Base-by-base conservation (phyloP, 2,329 filamentous ascomycete species). In the Microsporum audouinii region DNA sequence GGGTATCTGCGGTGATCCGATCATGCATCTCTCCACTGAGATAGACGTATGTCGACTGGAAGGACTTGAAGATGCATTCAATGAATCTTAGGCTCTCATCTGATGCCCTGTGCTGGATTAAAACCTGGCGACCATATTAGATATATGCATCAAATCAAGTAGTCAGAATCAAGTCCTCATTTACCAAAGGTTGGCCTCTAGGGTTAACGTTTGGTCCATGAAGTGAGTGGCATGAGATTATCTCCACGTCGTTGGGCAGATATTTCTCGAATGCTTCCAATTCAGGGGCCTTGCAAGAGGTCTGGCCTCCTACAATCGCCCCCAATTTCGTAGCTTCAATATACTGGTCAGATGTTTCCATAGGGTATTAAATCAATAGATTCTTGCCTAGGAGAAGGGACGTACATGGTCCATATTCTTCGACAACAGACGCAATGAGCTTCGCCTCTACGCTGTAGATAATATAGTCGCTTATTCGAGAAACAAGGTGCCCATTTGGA, bases 381-480 rank as follows among this genome's bases (percentile, higher is more conserved):
- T 27, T 43, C 39, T 43, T 57, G 17, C 14, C 23, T 43, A 14
- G 55, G 60, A 64, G 51, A 23, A 75, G 39, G 33, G 60, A 59
- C 87, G 79, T 90, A 96, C 91, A 96, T 68, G 92, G 92, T 65
- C 91, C 94, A 75, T 90, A 99, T 69, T 87, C 80, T 65, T 87
- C 87, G 70, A 96, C 94, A 68, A 96, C 89, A 67, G 82, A 83
- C 72, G 90, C 88, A 74, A 99, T 95, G 66, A 87, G 84, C 69
- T 91, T 90, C 64, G 94, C 94, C 77, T 97, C 92, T 75, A 99
- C 94, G 76, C 88, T 95, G 82, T 99, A 99, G 73, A 99, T 91
- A 77, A 96, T 96, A 76, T 91, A 97, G 81, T 97, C 92, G 86
- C 91, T 96, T 75, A 87, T 86, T 77, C 94, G 86, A 68, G 94